phyloP scores from a whole-genome alignment of 805 yeast species.

The Candida andamanensis region DNA sequence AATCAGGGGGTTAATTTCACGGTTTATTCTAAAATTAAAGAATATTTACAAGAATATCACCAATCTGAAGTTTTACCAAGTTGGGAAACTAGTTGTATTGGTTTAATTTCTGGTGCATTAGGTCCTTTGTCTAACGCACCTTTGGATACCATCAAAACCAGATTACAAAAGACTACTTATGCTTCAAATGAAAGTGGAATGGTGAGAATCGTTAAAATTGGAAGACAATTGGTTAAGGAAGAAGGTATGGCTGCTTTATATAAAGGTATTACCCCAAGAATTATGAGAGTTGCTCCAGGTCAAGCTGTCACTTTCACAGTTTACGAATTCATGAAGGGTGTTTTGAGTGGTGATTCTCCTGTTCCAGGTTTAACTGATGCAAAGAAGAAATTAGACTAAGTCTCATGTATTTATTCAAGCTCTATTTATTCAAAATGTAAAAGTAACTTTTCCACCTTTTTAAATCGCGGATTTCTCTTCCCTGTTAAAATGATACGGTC shows the following conservation, averaged over 20 bases:
- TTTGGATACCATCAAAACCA: conserved; percentile 91
- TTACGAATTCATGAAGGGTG: conserved; percentile 78
- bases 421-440: too few species aligned
- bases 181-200: conserved; percentile 63
- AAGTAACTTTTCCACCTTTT: too few species aligned
- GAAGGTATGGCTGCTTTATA: conserved; percentile 60
- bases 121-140: conserved; percentile 99
- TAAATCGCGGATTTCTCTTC: too few species aligned
- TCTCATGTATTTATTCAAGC: neutral
- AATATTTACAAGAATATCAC: conserved; percentile 59
- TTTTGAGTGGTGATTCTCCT: conserved; percentile 38
- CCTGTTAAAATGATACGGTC: too few species aligned
- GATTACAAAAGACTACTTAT: conserved; percentile 87
- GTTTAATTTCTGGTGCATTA: conserved; percentile 90
- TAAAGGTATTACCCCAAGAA: conserved; percentile 92
- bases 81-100: conserved; percentile 91
- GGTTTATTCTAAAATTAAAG: conserved; percentile 82
- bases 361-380: conserved; percentile 11
- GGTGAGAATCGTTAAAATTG: conserved; percentile 75
- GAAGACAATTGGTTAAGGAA: conserved; percentile 73
- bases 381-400: conserved; percentile 13
- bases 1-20: conserved; percentile 99
- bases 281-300: conserved; percentile 99
- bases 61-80: conserved; percentile 63
- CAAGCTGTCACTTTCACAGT: conserved; percentile 98